Evolutionary conservation across 2,329 filamentous ascomycete genomes (phyloP).

Genomic region (Sarocladiaceae sp.): DNA sequence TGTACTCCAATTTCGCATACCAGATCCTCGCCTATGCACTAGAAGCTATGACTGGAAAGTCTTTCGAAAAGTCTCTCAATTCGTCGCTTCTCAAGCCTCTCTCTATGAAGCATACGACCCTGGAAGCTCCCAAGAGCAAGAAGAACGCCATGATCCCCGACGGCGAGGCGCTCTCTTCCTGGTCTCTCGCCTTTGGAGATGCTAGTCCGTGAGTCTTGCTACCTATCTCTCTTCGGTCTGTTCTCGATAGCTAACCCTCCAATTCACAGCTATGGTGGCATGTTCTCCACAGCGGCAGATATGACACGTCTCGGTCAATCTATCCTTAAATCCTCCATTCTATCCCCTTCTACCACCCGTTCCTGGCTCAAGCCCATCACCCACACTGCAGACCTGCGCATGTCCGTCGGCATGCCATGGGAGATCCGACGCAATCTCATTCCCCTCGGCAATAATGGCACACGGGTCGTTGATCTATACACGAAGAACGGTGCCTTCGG

Average conservation of each 20-base stretch:
- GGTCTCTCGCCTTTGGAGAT: background rate
- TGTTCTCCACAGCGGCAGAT: constrained; percentile 11
- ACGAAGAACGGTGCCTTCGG: constrained; percentile 21
- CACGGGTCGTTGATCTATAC: constrained; percentile 24
- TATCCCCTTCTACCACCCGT: constrained; percentile 10
- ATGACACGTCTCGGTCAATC: constrained; percentile 15
- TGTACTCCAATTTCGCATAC: constrained; percentile 12
- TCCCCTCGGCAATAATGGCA: constrained; percentile 16
- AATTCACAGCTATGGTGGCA: constrained; percentile 13
- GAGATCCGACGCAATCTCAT: constrained; percentile 16
- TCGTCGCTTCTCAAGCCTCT: constrained; percentile 7
- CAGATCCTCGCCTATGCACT: constrained; percentile 12
- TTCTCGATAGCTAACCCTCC: too few relatives aligned
- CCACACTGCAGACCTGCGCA: constrained; percentile 12
- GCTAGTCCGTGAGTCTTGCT: constrained; percentile 8
- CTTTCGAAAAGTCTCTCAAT: constrained; percentile 7
- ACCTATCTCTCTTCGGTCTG: too few relatives aligned
- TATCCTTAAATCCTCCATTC: constrained; percentile 16
- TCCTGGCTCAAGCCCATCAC: constrained; percentile 17
- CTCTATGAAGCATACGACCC: constrained; percentile 6
- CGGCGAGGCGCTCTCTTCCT: constrained; percentile 5
- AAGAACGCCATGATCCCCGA: constrained; percentile 11
- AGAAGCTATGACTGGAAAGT: constrained; percentile 9
- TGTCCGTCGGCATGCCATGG: constrained; percentile 17
- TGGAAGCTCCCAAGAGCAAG: constrained; percentile 10